Evolutionary conservation across 495 filamentous ascomycete genomes (phyloP), one percentile per base, ranked within the genome.

Genomic region (Hypoxylon fuscum): DNA sequence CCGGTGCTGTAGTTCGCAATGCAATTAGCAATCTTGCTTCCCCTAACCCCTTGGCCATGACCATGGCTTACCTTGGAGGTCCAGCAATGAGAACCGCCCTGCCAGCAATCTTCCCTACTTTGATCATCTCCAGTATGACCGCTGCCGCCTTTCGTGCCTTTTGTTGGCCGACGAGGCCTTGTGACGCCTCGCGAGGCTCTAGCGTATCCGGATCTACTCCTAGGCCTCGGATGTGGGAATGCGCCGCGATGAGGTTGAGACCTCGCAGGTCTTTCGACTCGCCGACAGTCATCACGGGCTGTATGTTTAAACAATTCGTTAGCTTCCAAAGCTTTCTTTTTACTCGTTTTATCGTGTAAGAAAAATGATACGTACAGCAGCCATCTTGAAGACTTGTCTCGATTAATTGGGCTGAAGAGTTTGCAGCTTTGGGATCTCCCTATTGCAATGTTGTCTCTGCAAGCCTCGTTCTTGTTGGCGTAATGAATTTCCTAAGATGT

Each of bases 51-150:
- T n/a, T n/a, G n/a, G n/a, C n/a, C n/a, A n/a, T n/a, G n/a, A n/a
- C n/a, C n/a, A n/a, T 53, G 37, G 59, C 74, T 22, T 71, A 83
- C 82, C 80, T 97, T 12, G 95, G 96, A 51, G 96, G 95, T 0
- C 95, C 95, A 49, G 95, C 94, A 63, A 99, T 97, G 62, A 99
- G 79, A 15, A 98, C 90, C 14, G 95, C 95, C 63, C 94, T 86
- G 40, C 95, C 95, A 44, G 96, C 96, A 78, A 99, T 98, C 77
- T 96, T 98, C 64, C 94, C 94, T 68, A 96, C 91, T 77, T 95
- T 96, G 57, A 96, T 96, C 93, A 99, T 98, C 75, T 97, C 91
- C 59, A 99, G 72, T 57, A 99, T 93, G 17, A 99, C 87, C 0
- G 93, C 94, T 2, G 95, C 95, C 0, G 95, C 95, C 76, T 97